Percentiles rank a stretch among this genome's conserved stretches.
These are phyloP conservation scores for Westerdykella aurantiaca DNA, from an alignment of 2,329 filamentous ascomycete species.

Conservation along the genomic window DNA sequence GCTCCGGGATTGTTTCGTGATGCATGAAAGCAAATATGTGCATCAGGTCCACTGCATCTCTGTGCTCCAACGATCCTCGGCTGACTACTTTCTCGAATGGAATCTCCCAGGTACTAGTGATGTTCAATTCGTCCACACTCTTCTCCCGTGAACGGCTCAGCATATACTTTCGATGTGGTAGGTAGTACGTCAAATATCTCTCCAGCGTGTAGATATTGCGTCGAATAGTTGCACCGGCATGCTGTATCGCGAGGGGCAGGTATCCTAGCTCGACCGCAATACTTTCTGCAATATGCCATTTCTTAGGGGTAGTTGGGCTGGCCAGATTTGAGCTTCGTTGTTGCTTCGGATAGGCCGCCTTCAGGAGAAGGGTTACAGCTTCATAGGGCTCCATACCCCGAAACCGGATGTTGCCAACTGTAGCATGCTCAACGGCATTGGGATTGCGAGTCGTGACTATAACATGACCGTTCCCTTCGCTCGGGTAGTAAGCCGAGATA, in stretches of 20 bases:
- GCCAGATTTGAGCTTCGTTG: background rate
- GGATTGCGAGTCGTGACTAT: conserved; percentile 18
- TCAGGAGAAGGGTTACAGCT: conserved; percentile 14
- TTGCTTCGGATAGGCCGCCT: conserved; percentile 9
- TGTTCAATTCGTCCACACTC: conserved; percentile 9
- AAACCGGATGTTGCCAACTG: conserved; percentile 14
- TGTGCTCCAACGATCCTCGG: conserved; percentile 7
- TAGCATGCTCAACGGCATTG: conserved; percentile 10
- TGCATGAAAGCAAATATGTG: conserved; percentile 31
- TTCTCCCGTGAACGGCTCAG: conserved; percentile 11
- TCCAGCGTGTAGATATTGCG: conserved; percentile 18
- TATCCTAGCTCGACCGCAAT: conserved; percentile 17
- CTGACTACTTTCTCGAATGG: conserved; percentile 16
- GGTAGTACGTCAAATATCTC: conserved; percentile 18
- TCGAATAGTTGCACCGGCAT: conserved; percentile 19
- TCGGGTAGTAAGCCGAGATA: conserved; percentile 10
- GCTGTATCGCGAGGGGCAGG: conserved; percentile 15
- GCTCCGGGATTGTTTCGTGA: conserved; percentile 21
- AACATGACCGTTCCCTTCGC: conserved; percentile 14
- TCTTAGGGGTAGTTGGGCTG: conserved; percentile 7
- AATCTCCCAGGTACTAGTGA: conserved; percentile 27
- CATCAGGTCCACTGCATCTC: conserved; percentile 31
- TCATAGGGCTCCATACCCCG: conserved; percentile 12
- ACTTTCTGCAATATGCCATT: conserved; percentile 6
- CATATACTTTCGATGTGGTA: conserved; percentile 11